Evolutionary conservation across 2,329 filamentous ascomycete species (phyloP), one percentile per base, ranked within the genome.

Genomic region (Mycosphaerella sp.): DNA sequence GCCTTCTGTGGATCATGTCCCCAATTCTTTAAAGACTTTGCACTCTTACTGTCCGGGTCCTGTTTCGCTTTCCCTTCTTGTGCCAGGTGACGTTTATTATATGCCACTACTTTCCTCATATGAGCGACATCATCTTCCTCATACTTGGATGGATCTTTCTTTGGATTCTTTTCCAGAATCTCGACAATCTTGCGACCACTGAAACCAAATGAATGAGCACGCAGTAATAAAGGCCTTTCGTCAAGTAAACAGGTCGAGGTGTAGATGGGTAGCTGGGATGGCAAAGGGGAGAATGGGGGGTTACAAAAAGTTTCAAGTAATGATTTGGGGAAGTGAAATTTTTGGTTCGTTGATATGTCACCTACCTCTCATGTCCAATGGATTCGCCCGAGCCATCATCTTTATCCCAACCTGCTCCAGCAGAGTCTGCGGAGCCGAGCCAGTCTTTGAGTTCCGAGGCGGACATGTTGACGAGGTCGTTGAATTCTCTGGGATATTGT

Each of bases 391-490:
- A 76, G 9, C 74, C 75, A 51, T 78, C 75, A 50, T 80, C 77
- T 60, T 84, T 84, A 40, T 69, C 69, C 82, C 80, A 85, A 2
- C 83, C 83, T 1, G 82, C 76, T 14, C 73, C 75, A 45, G 74
- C 73, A 8, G 81, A 85, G 32, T 81, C 75, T n/a, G 78, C 75
- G 6, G 76, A 74, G 57, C 79, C 75, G 23, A 86, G 76, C 83
- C 83, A 86, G 23, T 76, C 72, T 61, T 82, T 75, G 12, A 86
- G 75, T 58, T 85, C 82, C 1, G 74, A 67, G 1, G 81, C 73
- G 9, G 74, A 77, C 82, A 86, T 85, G 67, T 86, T 86, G 67
- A 86, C 81, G 45, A 84, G 69, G 39, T 80, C 75, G 57, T 85
- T 84, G 74, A 85, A 86, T 65, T 86, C 82, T 47, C 78, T 76